Evolutionary conservation across 2,329 filamentous ascomycete species (phyloP), one percentile per base, ranked within the genome.

Genomic region (Stagonosporopsis cucurbitacearum): DNA sequence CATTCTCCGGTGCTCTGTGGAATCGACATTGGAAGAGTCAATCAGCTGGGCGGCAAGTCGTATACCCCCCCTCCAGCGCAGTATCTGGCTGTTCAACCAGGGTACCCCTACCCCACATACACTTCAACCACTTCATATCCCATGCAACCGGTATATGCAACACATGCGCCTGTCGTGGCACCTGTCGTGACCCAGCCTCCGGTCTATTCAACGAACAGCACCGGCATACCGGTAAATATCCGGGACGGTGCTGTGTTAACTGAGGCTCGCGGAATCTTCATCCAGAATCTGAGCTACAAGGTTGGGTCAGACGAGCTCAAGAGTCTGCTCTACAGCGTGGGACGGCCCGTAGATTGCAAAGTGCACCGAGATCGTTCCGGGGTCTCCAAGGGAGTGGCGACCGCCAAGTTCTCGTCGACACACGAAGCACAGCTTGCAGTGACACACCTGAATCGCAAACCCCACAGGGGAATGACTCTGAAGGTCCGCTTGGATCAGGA

Each of bases 241-340:
- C 62, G 60, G n/a, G 59, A 67, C n/a, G 73, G 74, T 8, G 71
- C 68, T 15, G 61, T 74, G 19, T 57, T 72, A 25, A 76, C 74
- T 7, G 74, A 77, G 55, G 65, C 70, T 22, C 72, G 74, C 7
- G 74, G 73, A 7, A 70, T 77, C 26, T 75, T 75, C 58, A 70
- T 77, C 30, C 65, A 64, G 20, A 67, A 69, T 17, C 55, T 77
- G 15, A 70, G 58, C 42, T 74, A 69, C 52, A 66, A 63, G 8
- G 64, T 63, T 36, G 61, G 61, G 7, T 57, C 61, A 19, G 61
- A 53, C 22, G 70, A 75, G 11, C 64, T 77, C 9, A 52, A 59
- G 13, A 47, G 54, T 7, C 54, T 77, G 13, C 52, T 77, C 9
- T 56, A 57, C 26, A 67, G 60, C 25, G 62, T 67, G 5, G 70